Percentiles rank a stretch among this genome's conserved stretches.
Evolutionary conservation across 2,329 filamentous ascomycete species (phyloP).

Genomic region (Myotisia sp.): DNA sequence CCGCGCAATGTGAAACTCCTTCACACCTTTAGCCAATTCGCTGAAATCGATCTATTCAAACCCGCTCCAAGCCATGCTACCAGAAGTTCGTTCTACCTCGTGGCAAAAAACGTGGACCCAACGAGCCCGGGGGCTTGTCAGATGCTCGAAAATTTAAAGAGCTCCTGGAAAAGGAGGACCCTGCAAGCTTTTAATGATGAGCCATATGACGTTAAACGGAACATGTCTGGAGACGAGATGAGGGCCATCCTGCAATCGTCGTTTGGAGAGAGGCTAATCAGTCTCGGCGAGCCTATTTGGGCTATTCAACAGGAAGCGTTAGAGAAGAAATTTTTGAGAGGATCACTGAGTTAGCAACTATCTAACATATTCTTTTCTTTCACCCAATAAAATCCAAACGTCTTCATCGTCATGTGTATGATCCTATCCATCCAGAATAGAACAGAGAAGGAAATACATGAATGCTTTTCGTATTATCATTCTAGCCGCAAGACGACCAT

Average conservation of each 20-base stretch:
- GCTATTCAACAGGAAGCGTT: neutral
- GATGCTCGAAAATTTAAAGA: slow-evolving; percentile 1
- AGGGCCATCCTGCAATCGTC: neutral
- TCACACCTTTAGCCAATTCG: slow-evolving; percentile 30
- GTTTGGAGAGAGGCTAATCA: neutral
- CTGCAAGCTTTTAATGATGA: slow-evolving; percentile 1
- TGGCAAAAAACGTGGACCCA: slow-evolving; percentile 2
- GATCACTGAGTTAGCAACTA: no score
- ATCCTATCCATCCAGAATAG: no score
- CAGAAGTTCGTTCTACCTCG: slow-evolving; percentile 38
- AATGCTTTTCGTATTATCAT: no score
- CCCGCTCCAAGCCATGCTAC: slow-evolving; percentile 27
- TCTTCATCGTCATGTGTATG: no score
- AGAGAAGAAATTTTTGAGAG: neutral
- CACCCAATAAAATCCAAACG: no score
- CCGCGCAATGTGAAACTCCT: slow-evolving; percentile 28
- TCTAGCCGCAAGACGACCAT: no score
- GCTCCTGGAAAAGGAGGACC: neutral
- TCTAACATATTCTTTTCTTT: neutral
- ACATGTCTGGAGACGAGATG: neutral
- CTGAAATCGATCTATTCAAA: slow-evolving; percentile 34
- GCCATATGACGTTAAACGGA: neutral
- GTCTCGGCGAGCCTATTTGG: slow-evolving; percentile 1
- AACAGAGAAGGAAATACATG: no score
- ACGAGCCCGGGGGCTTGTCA: neutral